Conservation (phyloP, 2,329 filamentous ascomycete species). For the Phialophora verrucosa region DNA sequence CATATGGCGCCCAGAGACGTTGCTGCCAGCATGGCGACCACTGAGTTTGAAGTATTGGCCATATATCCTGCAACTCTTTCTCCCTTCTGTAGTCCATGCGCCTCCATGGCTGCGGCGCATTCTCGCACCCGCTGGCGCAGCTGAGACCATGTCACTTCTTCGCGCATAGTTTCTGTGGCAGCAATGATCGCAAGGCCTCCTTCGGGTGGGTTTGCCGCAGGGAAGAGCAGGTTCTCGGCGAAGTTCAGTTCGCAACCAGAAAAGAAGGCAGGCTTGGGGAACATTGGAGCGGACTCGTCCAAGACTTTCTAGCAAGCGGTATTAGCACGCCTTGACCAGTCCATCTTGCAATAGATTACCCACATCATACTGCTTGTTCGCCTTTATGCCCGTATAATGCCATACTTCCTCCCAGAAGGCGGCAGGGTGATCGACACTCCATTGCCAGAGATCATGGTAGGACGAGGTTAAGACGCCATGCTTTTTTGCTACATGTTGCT, state of each 20-base stretch:
- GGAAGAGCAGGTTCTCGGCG: slow-evolving; percentile 91
- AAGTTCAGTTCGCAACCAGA: slow-evolving; percentile 81
- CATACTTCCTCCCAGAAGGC: slow-evolving; percentile 86
- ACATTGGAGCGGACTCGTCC: slow-evolving; percentile 71
- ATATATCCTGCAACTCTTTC: slow-evolving; percentile 75
- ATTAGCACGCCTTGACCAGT: neutral
- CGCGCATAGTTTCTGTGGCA: slow-evolving; percentile 73
- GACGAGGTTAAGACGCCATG: slow-evolving; percentile 66
- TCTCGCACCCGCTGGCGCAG: slow-evolving; percentile 77
- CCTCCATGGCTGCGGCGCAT: slow-evolving; percentile 73
- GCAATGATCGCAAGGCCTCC: slow-evolving; percentile 75
- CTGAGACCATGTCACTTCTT: slow-evolving; percentile 75
- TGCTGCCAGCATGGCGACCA: slow-evolving; percentile 86
- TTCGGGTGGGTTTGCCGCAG: slow-evolving; percentile 63
- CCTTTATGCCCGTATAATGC: slow-evolving; percentile 77
- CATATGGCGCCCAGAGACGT: slow-evolving; percentile 85
- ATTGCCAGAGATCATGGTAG: slow-evolving; percentile 79
- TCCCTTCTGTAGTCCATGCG: slow-evolving; percentile 65
- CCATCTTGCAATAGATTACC: neutral
- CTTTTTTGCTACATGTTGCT: slow-evolving; percentile 70
- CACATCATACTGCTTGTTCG: slow-evolving; percentile 62
- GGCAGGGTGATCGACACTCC: slow-evolving; percentile 78
- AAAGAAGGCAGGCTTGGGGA: slow-evolving; percentile 87
- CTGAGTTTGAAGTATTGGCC: slow-evolving; percentile 84
- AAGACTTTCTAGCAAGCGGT: slow-evolving; percentile 63